Percentiles rank a stretch among this genome's conserved stretches.
Evolutionary conservation across 805 yeast species (phyloP).

Genomic region (Candida easanensis): DNA sequence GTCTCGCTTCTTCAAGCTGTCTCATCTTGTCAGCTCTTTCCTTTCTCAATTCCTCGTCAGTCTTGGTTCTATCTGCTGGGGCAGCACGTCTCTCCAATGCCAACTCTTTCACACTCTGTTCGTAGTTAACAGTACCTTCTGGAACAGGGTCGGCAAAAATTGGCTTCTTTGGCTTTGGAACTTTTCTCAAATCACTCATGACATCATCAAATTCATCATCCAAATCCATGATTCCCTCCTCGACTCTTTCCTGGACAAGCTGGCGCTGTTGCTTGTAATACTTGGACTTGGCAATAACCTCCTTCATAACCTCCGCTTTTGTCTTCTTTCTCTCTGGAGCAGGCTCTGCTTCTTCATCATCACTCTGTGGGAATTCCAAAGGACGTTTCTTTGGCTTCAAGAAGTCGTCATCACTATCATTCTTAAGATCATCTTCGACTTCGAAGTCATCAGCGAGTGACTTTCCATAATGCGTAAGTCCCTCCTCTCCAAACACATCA

Average conservation of each 20-base stretch:
- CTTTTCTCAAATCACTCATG: constrained; percentile 48
- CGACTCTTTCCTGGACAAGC: constrained; percentile 54
- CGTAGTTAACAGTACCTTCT: constrained; percentile 51
- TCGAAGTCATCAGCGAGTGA: constrained; percentile 57
- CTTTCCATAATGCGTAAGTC: constrained; percentile 79
- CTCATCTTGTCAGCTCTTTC: constrained; percentile 62
- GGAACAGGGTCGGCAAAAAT: constrained; percentile 25
- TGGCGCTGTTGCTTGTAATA: constrained; percentile 76
- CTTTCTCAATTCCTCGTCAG: constrained; percentile 62
- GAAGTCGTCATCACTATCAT: constrained; percentile 31
- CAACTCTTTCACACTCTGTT: constrained; percentile 61
- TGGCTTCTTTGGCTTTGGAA: constrained; percentile 29
- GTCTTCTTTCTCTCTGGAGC: constrained; percentile 57
- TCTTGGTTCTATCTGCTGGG: constrained; percentile 79
- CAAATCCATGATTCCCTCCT: constrained; percentile 59
- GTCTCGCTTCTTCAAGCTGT: constrained; percentile 63
- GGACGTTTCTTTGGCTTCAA: constrained; percentile 34
- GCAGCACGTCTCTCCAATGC: constrained; percentile 72
- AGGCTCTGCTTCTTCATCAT: constrained; percentile 37
- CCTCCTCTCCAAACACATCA: constrained; percentile 36
- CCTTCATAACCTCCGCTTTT: constrained; percentile 83
- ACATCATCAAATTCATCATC: constrained; percentile 75
- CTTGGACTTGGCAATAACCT: constrained; percentile 79
- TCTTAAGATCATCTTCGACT: constrained; percentile 42
- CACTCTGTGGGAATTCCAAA: constrained; percentile 22